phyloP scores from a whole-genome alignment of 768 basidiomycete species.

The Pholiota conissans region DNA sequence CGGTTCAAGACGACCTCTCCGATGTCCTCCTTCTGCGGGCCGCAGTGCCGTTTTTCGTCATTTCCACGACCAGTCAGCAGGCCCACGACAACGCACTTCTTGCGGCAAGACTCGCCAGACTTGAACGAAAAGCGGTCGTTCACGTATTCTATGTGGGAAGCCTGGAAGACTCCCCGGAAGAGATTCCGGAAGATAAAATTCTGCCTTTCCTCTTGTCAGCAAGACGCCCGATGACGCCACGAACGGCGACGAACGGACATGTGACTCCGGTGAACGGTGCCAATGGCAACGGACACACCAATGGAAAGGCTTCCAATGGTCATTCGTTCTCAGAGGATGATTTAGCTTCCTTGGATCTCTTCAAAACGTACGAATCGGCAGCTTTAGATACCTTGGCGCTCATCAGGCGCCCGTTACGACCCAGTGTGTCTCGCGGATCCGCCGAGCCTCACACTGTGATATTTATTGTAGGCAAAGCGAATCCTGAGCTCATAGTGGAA shows the following conservation, averaged over 20 bases:
- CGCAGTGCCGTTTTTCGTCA: conserved; percentile 78
- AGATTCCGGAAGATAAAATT: conserved; percentile 60
- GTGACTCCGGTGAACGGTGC: conserved; percentile 24
- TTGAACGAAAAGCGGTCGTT: conserved; percentile 74
- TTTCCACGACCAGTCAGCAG: conserved; percentile 75
- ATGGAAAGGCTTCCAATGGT: conserved; percentile 15
- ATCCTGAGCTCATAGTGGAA: conserved; percentile 44
- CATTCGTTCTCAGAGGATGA: conserved; percentile 22
- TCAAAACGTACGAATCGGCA: conserved; percentile 66
- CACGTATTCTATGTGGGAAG: conserved; percentile 71
- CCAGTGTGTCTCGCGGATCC: conserved; percentile 53
- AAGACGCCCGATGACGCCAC: conserved; percentile 37
- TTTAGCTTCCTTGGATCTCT: conserved; percentile 31
- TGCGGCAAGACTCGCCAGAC: conserved; percentile 74
- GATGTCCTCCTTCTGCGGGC: conserved; percentile 76
- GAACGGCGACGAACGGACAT: conserved; percentile 28
- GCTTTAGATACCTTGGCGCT: conserved; percentile 64
- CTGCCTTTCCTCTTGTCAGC: conserved; percentile 58
- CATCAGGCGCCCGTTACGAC: conserved; percentile 58
- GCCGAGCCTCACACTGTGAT: conserved; percentile 64
- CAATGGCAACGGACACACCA: conserved; percentile 27
- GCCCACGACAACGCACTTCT: conserved; percentile 91
- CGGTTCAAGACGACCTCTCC: conserved; percentile 64
- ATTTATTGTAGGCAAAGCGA: conserved; percentile 62
- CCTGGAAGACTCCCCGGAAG: conserved; percentile 39